phyloP scores from a whole-genome alignment of 2,329 filamentous ascomycete genomes.

The Neofusicoccum cordaticola region DNA sequence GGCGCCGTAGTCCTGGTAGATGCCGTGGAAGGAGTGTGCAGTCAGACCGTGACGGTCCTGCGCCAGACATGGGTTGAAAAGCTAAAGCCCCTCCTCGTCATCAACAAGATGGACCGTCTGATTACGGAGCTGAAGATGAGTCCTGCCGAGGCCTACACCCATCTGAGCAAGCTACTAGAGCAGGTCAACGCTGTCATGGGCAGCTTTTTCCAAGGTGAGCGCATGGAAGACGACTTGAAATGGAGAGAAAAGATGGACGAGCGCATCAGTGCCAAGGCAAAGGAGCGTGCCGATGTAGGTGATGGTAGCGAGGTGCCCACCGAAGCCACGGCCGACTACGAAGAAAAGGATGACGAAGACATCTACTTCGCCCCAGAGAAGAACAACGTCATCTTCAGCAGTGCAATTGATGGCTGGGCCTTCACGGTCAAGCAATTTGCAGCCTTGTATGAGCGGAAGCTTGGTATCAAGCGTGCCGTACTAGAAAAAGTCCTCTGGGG shows the following conservation, averaged over 20 bases:
- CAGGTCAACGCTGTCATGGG: slow-evolving; percentile 97
- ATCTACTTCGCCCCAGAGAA: slow-evolving; percentile 97
- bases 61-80: slow-evolving; percentile 95
- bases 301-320: slow-evolving; percentile 46
- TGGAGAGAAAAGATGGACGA: slow-evolving; percentile 95
- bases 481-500: slow-evolving; percentile 97
- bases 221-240: slow-evolving; percentile 96
- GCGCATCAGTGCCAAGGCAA: slow-evolving; percentile 68
- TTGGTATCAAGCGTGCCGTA: slow-evolving; percentile 83
- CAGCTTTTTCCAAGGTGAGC: slow-evolving; percentile 95
- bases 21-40: slow-evolving; percentile 96
- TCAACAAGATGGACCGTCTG: slow-evolving; percentile 97
- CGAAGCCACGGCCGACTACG: slow-evolving; percentile 59
- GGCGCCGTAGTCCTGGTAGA: slow-evolving; percentile 93
- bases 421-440: slow-evolving; percentile 96
- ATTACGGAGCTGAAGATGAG: slow-evolving; percentile 94
- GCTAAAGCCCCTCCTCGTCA: slow-evolving; percentile 87
- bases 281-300: slow-evolving; percentile 47
- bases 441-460: slow-evolving; percentile 89
- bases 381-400: slow-evolving; percentile 98
- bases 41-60: slow-evolving; percentile 94
- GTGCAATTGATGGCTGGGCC: slow-evolving; percentile 97
- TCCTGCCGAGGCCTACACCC: slow-evolving; percentile 81
- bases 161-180: slow-evolving; percentile 84
- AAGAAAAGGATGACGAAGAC: slow-evolving; percentile 93